phyloP scores from a whole-genome alignment of 805 yeast genomes.

The Suhomyces emberorum region DNA sequence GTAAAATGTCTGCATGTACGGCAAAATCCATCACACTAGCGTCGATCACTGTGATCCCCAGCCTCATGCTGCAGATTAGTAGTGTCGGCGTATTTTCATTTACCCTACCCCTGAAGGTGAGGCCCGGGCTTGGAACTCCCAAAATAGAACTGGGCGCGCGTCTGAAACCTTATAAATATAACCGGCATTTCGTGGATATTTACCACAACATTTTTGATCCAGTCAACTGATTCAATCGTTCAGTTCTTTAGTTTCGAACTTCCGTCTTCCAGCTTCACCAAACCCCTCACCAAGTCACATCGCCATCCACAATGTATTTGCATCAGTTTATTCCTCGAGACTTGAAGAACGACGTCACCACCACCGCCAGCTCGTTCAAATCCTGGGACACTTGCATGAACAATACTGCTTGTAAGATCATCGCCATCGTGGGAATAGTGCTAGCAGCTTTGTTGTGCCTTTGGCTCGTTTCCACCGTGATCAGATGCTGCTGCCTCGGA shows the following conservation, averaged over 20 bases:
- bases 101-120: no score
- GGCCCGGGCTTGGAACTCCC: no score
- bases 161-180: neutral
- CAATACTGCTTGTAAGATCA: slow-evolving; percentile 68
- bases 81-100: no score
- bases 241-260: no score
- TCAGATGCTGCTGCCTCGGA: slow-evolving; percentile 59
- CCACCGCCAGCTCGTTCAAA: slow-evolving; percentile 53
- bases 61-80: no score
- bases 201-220: no score
- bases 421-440: slow-evolving; percentile 69
- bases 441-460: slow-evolving; percentile 52
- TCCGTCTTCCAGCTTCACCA: neutral
- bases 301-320: slow-evolving; percentile 8
- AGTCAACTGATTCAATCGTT: no score
- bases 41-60: no score
- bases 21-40: no score
- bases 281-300: no score
- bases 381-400: slow-evolving; percentile 80
- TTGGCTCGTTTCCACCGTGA: slow-evolving; percentile 54
- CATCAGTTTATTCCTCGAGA: slow-evolving; percentile 5
- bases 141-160: neutral
- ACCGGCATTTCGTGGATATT: no score
- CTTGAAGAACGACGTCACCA: slow-evolving; percentile 17
- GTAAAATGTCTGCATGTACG: no score